Evolutionary conservation across 331 rosid species (phyloP), one percentile per base, ranked within the genome.

Genomic region (Malus hybrid): DNA sequence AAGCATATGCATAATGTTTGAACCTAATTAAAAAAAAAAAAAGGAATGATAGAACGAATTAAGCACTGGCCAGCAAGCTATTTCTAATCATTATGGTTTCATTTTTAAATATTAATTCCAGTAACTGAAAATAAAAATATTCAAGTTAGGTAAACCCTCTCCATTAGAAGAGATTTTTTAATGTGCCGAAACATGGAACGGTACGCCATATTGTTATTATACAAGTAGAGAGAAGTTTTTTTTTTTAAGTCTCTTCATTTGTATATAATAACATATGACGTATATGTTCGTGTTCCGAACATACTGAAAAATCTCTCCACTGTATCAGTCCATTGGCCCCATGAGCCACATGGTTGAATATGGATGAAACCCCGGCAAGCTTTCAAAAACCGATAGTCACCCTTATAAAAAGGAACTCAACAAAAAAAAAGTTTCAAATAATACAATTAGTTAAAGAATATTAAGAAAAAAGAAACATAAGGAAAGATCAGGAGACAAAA

Each of bases 31-130:
- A 42, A 76, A 28, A 71, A 4, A 4, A 32, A 70, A 44, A 48
- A 75, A 55, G 55, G 66, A 85, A 79, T 79, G 86, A 82, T 65
- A 69, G 61, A 33, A 75, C 67, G 48, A 79, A 72, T 71, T 65
- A 48, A 61, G 80, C 68, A 67, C 61, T 54, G 65, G 66, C 78
- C 84, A 76, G 34, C 65, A 62, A 81, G 79, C 78, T 52, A 36
- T 72, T 66, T 64, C 79, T 71, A 85, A 79, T 79, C 76, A 85
- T 82, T 79, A 79, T 56, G 75, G 52, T 28, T 33, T 67, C 60
- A 67, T 28, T 27, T 27, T 32, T 12, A 62, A 6, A 1, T 48
- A 5, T 48, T 48, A 48, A 48, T 48, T 48, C 19, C 18, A 48
- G 2, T 48, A 48, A 48, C 55, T 16, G 46, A 48, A 48, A 48